Evolutionary conservation across 163 green algal species (phyloP).

Genomic region (Volvox carteri): DNA sequence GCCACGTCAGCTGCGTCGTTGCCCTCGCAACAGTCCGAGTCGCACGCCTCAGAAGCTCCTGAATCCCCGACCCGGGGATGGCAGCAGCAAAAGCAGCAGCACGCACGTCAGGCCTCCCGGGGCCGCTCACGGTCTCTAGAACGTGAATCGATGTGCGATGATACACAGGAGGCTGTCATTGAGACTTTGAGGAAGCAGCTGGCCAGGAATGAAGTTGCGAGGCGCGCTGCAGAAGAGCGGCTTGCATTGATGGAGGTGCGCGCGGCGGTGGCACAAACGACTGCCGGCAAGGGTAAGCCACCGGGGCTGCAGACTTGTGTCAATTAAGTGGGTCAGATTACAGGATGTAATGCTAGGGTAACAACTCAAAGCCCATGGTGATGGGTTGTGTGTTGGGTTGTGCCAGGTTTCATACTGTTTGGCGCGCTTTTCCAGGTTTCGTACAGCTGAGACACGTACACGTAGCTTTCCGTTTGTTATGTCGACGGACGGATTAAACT

Average conservation of each 20-base stretch:
- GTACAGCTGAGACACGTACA: too few species aligned
- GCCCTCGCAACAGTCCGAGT: neutral
- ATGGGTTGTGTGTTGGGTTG: too few species aligned
- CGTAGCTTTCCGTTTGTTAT: too few species aligned
- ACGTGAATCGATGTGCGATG: neutral
- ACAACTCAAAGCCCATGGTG: too few species aligned
- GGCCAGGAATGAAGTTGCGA: conserved; percentile 21
- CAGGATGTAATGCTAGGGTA: too few species aligned
- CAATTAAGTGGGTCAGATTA: too few species aligned
- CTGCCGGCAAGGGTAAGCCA: conserved; percentile 38
- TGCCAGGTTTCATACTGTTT: too few species aligned
- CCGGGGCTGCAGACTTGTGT: neutral
- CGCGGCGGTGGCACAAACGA: conserved; percentile 33
- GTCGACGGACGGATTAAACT: too few species aligned
- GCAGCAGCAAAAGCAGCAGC: conserved; percentile 2
- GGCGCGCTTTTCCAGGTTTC: too few species aligned
- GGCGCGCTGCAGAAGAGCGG: conserved; percentile 32
- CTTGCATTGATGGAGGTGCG: conserved; percentile 28
- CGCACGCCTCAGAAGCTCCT: neutral
- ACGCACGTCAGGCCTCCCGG: neutral
- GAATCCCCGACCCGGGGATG: conserved; percentile 1
- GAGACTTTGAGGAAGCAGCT: conserved; percentile 30
- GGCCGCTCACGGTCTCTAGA: conserved; percentile 8
- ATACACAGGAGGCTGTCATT: neutral
- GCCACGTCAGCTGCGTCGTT: neutral